These are phyloP conservation scores for Panaeolus papilionaceus DNA, from an alignment of 768 basidiomycete species.

Conservation along the genomic window DNA sequence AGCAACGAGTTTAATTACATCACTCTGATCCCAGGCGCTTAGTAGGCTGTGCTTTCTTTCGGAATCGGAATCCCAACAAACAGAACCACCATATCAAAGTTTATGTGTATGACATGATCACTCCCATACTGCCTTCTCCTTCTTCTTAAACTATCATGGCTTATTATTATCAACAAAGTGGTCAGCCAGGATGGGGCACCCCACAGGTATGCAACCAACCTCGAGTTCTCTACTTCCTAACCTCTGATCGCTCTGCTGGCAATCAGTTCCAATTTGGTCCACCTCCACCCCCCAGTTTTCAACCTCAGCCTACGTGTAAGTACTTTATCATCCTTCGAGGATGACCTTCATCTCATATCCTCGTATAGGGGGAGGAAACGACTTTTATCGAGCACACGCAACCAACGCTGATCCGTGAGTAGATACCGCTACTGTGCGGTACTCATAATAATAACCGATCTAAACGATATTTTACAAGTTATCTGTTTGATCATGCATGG, in stretches of 20 bases:
- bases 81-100: conserved; percentile 14
- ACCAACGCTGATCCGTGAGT: conserved; percentile 62
- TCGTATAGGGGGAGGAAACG: conserved; percentile 60
- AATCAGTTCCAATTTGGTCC: conserved; percentile 48
- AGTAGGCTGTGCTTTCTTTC: conserved; percentile 10
- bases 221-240: neutral
- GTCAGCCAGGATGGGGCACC: conserved; percentile 57
- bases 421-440: conserved; percentile 15
- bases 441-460: conserved; percentile 31
- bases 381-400: conserved; percentile 71
- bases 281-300: conserved; percentile 45
- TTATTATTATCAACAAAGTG: conserved; percentile 50
- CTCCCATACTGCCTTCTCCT: conserved; percentile 21
- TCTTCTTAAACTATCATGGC: conserved; percentile 40
- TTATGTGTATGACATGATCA: neutral
- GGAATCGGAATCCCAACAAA: conserved; percentile 9
- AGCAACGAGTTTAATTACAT: neutral
- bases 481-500: conserved; percentile 63
- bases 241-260: conserved; percentile 7
- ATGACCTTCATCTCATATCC: conserved; percentile 25
- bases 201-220: conserved; percentile 35
- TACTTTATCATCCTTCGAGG: conserved; percentile 25
- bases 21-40: conserved; percentile 11
- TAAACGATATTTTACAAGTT: conserved; percentile 51
- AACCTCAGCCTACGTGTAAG: conserved; percentile 62